Percentiles rank a stretch among this genome's conserved stretches.
phyloP scores from a whole-genome alignment of 2,329 filamentous ascomycete species.

The Fusarium foetens region DNA sequence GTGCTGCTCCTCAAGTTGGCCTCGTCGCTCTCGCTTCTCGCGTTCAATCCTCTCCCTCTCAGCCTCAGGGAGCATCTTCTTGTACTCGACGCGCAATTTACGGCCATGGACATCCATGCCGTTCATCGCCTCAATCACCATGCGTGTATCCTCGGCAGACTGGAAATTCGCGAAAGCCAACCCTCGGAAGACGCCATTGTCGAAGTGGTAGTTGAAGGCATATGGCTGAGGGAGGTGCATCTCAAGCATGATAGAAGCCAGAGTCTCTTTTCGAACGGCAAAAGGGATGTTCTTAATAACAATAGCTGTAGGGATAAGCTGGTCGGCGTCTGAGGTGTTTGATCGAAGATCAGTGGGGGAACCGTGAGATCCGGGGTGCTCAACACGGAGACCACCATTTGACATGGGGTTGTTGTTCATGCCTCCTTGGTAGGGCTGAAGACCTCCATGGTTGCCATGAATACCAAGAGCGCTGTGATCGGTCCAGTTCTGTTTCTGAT shows the following conservation, averaged over 20 bases:
- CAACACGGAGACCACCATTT: conserved; percentile 57
- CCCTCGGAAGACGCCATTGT: conserved; percentile 95
- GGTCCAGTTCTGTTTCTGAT: conserved; percentile 59
- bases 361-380: conserved; percentile 53
- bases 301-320: conserved; percentile 96
- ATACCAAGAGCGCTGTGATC: conserved; percentile 59
- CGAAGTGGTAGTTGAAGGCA: conserved; percentile 99
- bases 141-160: conserved; percentile 89
- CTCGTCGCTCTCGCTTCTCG: conserved; percentile 94
- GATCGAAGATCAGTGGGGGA: conserved; percentile 55
- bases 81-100: conserved; percentile 96
- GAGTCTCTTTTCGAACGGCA: conserved; percentile 95
- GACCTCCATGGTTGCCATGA: conserved; percentile 50
- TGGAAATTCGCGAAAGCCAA: conserved; percentile 99
- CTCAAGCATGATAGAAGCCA: conserved; percentile 93
- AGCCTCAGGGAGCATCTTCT: conserved; percentile 97
- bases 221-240: conserved; percentile 94
- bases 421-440: conserved; percentile 50
- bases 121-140: conserved; percentile 94
- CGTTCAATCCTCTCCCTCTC: conserved; percentile 96
- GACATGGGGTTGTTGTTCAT: conserved; percentile 52
- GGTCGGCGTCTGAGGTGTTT: conserved; percentile 71
- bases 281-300: conserved; percentile 99
- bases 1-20: conserved; percentile 97
- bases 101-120: conserved; percentile 94